Percentiles rank a stretch among this genome's conserved stretches.
phyloP scores from a whole-genome alignment of 306 rosid species.

The Abrus pulchellus region DNA sequence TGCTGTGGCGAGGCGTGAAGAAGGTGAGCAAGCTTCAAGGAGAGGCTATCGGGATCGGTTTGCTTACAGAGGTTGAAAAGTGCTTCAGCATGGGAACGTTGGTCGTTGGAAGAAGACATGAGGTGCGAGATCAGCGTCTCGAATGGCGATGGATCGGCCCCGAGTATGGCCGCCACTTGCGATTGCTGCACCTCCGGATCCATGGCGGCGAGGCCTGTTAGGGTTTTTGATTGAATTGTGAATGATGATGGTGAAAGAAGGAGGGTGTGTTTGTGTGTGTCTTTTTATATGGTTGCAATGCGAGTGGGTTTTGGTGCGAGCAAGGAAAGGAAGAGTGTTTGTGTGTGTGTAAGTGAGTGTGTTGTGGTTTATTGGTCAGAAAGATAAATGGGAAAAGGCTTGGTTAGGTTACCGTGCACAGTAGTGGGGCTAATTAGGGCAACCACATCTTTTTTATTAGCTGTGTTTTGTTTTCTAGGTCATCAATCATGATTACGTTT shows the following conservation, averaged over 20 bases:
- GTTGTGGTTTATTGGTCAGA: background rate
- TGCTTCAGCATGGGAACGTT: slow-evolving; percentile 84
- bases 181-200: slow-evolving; percentile 84
- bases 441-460: slow-evolving; percentile 35
- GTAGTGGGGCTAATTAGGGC: slow-evolving; percentile 33
- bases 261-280: background rate
- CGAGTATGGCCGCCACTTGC: slow-evolving; percentile 85
- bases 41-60: slow-evolving; percentile 84
- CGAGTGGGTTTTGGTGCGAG: background rate
- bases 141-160: slow-evolving; percentile 81
- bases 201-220: slow-evolving; percentile 58
- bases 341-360: background rate
- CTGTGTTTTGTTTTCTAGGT: slow-evolving; percentile 33
- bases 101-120: slow-evolving; percentile 91
- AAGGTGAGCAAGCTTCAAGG: slow-evolving; percentile 85
- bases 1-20: slow-evolving; percentile 75
- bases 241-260: background rate
- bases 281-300: background rate
- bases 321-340: background rate
- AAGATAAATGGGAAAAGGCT: slow-evolving; percentile 1
- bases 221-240: slow-evolving; percentile 48
- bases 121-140: slow-evolving; percentile 91
- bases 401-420: background rate
- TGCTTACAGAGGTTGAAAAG: slow-evolving; percentile 96
- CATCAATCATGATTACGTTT: slow-evolving; percentile 13